These are phyloP conservation scores for Trametes meyenii DNA, from an alignment of 768 basidiomycete genomes.

Conservation along the genomic window DNA sequence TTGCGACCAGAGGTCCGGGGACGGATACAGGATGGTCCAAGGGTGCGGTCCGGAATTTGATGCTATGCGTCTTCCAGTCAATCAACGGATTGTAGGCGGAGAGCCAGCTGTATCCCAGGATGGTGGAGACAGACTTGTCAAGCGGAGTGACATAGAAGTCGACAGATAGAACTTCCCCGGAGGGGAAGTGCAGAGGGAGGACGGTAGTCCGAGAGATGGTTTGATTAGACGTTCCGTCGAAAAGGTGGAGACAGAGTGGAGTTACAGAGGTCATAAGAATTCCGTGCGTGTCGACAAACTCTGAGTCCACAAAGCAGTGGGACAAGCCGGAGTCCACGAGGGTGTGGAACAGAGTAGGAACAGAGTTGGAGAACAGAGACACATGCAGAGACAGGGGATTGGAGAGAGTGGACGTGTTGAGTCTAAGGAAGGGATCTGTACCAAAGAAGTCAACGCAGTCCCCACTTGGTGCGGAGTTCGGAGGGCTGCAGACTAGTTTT, in stretches of 20 bases:
- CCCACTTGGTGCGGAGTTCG: not conserved
- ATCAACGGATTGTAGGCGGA: slow-evolving; percentile 28
- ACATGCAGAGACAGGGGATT: no score
- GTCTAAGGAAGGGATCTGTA: not conserved
- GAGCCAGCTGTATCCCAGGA: slow-evolving; percentile 23
- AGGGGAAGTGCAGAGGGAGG: slow-evolving; percentile 7
- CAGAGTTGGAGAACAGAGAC: not conserved
- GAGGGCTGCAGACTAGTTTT: not conserved
- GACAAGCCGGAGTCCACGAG: not conserved
- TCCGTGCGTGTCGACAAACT: not conserved
- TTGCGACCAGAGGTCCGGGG: not conserved
- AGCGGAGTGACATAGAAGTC: slow-evolving; percentile 8
- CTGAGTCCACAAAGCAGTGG: slow-evolving; percentile 1
- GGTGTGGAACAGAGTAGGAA: not conserved
- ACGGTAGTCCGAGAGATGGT: not conserved
- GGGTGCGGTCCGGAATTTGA: slow-evolving; percentile 1
- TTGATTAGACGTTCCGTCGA: slow-evolving; percentile 8
- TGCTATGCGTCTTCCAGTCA: slow-evolving; percentile 23
- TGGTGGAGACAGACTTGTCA: slow-evolving; percentile 8
- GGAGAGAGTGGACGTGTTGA: no score
- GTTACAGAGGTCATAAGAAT: not conserved
- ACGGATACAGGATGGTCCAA: not conserved
- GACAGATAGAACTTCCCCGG: not conserved
- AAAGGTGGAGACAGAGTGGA: not conserved
- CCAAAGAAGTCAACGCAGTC: not conserved